phyloP scores from a whole-genome alignment of 1,139 yeast species.

The Hanseniaspora uvarum region DNA sequence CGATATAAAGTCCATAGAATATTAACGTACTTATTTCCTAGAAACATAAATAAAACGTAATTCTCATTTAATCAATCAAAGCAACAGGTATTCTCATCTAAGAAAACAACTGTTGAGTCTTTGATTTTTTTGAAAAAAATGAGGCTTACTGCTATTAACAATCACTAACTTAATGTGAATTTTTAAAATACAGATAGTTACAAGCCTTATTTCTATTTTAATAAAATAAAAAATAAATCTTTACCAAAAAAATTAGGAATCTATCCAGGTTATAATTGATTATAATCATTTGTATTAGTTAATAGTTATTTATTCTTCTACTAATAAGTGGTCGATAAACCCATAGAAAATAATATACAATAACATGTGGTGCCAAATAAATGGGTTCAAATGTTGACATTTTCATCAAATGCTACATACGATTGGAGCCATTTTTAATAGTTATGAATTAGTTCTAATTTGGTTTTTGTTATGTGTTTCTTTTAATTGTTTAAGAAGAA shows the following conservation, averaged over 20 bases:
- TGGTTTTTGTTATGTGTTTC: background rate
- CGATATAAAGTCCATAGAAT: background rate
- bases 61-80: background rate
- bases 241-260: background rate
- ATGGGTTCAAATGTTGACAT: conserved; percentile 5
- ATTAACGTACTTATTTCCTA: background rate
- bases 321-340: conserved; percentile 3
- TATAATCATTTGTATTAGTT: conserved; percentile 5
- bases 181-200: conserved; percentile 31
- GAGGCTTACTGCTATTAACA: conserved; percentile 35
- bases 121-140: background rate
- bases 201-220: background rate
- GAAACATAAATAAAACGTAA: conserved; percentile 3
- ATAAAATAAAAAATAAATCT: background rate
- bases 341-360: conserved; percentile 15
- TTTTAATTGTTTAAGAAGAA: background rate
- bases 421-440: conserved; percentile 33
- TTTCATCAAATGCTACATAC: conserved; percentile 26
- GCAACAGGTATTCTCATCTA: background rate
- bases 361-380: background rate
- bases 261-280: background rate
- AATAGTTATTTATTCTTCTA: conserved; percentile 9
- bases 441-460: conserved; percentile 3
- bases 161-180: conserved; percentile 31
- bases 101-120: background rate